phyloP scores from a whole-genome alignment of 2,329 filamentous ascomycete genomes.

The Alternaria alternata region DNA sequence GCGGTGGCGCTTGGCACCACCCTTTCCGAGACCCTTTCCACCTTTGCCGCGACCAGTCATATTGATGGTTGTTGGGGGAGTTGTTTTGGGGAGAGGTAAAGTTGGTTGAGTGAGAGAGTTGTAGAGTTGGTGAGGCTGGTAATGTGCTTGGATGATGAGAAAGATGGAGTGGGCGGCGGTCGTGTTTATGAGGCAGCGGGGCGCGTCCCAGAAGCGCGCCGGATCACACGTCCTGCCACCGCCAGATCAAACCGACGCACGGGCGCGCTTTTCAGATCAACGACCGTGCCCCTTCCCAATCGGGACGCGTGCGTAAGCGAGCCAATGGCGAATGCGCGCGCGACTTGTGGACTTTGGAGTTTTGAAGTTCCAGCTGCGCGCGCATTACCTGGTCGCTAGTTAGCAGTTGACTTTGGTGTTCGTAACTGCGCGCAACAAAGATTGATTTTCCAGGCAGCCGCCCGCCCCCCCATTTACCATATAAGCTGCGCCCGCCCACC shows the following conservation, averaged over 20 bases:
- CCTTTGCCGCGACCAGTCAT: conserved; percentile 62
- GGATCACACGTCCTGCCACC: conserved; percentile 35
- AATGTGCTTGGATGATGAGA: conserved; percentile 27
- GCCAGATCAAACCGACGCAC: conserved; percentile 46
- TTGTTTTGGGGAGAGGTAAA: conserved; percentile 16
- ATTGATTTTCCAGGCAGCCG: conserved; percentile 49
- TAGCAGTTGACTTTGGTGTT: conserved; percentile 37
- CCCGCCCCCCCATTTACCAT: conserved; percentile 44
- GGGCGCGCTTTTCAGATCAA: conserved; percentile 44
- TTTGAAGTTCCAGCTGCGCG: conserved; percentile 30
- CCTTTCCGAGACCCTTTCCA: conserved; percentile 64
- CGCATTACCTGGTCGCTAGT: conserved; percentile 14
- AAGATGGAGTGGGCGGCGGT: conserved; percentile 22
- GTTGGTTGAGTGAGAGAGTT: conserved; percentile 1
- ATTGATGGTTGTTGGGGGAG: conserved; percentile 38
- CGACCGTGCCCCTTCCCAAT: conserved; percentile 40
- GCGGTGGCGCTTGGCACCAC: conserved; percentile 63
- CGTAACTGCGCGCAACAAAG: conserved; percentile 28
- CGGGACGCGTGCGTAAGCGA: conserved; percentile 30
- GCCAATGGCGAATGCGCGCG: conserved; percentile 28
- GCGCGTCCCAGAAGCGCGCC: conserved; percentile 31
- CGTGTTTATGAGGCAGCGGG: conserved; percentile 37
- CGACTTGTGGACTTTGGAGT: conserved; percentile 21
- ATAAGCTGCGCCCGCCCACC: conserved; percentile 50
- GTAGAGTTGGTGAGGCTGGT: conserved; percentile 5